These are phyloP conservation scores for Protoeuglena noctilucae DNA, from an alignment of 139 green algal genomes.

Conservation along the genomic window DNA sequence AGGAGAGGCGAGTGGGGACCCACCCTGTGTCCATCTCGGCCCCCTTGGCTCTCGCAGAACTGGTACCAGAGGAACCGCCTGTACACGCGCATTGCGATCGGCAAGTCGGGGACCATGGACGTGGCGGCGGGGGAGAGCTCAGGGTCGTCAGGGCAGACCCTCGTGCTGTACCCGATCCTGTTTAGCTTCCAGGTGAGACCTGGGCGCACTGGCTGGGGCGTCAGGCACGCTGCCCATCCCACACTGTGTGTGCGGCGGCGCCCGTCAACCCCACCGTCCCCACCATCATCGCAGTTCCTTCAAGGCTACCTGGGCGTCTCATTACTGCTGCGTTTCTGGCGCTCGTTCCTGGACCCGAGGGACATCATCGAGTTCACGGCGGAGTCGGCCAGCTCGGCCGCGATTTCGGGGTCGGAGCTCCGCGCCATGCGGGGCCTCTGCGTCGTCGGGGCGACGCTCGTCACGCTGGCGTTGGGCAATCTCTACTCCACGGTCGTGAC, in stretches of 20 bases:
- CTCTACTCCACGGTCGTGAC: constrained; percentile 2
- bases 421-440: neutral
- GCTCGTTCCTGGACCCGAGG: too few relatives aligned
- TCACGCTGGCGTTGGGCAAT: constrained; percentile 7
- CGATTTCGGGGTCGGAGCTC: too few relatives aligned
- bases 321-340: too few relatives aligned
- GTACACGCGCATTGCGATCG: constrained; percentile 88
- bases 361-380: constrained; percentile 1
- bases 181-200: constrained; percentile 39
- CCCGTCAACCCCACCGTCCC: too few relatives aligned
- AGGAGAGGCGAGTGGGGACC: too few relatives aligned
- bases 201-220: too few relatives aligned
- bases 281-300: too few relatives aligned
- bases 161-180: constrained; percentile 76
- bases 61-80: constrained; percentile 75
- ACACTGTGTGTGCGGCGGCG: too few relatives aligned
- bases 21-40: too few relatives aligned
- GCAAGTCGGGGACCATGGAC: constrained; percentile 74
- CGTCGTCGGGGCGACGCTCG: neutral
- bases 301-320: too few relatives aligned
- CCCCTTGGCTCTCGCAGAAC: constrained; percentile 32
- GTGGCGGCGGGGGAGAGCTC: constrained; percentile 66
- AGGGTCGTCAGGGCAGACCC: constrained; percentile 50
- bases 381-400: too few relatives aligned
- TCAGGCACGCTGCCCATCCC: too few relatives aligned